Conservation (phyloP, 805 yeast species). For the Cyberlindnera xylosilytica region DNA sequence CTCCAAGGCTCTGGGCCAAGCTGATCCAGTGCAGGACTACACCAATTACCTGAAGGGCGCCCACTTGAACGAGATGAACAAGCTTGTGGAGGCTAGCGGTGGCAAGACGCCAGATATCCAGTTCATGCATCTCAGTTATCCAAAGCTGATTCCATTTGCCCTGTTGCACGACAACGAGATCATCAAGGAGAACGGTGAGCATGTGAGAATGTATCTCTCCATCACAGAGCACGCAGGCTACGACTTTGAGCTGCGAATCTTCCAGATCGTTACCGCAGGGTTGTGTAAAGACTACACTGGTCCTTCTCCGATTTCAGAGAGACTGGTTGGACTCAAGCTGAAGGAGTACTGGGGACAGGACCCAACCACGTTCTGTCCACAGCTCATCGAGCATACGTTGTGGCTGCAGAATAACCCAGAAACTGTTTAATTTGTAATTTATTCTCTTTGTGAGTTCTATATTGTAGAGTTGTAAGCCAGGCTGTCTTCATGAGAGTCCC, state of each 20-base stretch:
- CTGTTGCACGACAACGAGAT: constrained; percentile 28
- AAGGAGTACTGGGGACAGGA: constrained; percentile 28
- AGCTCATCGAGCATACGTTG: constrained; percentile 33
- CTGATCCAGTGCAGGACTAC: constrained; percentile 34
- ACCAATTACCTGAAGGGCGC: constrained; percentile 22
- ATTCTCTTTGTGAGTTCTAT: too few species aligned
- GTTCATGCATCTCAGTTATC: constrained; percentile 62
- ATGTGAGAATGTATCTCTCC: constrained; percentile 33
- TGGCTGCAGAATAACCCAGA: constrained; percentile 32
- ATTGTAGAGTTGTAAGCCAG: too few species aligned
- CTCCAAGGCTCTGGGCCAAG: constrained; percentile 42
- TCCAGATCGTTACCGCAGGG: constrained; percentile 36
- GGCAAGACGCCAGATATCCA: constrained; percentile 24
- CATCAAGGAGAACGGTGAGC: constrained; percentile 22
- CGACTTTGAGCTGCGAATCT: constrained; percentile 39
- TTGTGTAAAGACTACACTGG: constrained; percentile 32
- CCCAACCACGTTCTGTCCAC: constrained; percentile 30
- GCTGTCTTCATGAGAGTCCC: too few species aligned
- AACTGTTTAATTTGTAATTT: not conserved
- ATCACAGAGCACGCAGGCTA: constrained; percentile 28
- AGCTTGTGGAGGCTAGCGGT: constrained; percentile 14
- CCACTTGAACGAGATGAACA: constrained; percentile 17
- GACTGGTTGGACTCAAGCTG: constrained; percentile 28
- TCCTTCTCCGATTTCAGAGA: constrained; percentile 20
- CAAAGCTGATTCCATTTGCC: constrained; percentile 41